phyloP scores from a whole-genome alignment of 2,329 filamentous ascomycete species.

The Fusarium chaquense region DNA sequence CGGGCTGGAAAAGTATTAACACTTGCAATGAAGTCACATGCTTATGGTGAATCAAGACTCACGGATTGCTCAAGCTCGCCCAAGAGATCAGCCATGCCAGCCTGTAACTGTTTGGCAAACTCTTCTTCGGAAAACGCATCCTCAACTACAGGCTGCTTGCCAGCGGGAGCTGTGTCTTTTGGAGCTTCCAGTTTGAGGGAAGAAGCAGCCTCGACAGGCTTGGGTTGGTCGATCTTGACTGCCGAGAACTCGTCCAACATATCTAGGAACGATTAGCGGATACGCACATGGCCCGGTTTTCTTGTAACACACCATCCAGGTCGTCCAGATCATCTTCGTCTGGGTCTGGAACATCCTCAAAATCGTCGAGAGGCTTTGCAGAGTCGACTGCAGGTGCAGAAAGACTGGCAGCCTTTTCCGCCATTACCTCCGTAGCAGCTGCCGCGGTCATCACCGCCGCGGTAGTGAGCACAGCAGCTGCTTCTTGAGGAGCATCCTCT shows the following conservation, averaged over 20 bases:
- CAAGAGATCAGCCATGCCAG: constrained; percentile 87
- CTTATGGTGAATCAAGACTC: constrained; percentile 45
- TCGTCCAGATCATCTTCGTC: constrained; percentile 95
- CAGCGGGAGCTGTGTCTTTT: constrained; percentile 50
- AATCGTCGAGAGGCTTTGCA: constrained; percentile 26
- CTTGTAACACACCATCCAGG: constrained; percentile 74
- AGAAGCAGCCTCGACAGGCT: constrained; percentile 45
- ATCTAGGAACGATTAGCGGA: constrained; percentile 64
- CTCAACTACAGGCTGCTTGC: constrained; percentile 42
- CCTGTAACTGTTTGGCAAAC: constrained; percentile 87
- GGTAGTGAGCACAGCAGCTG: constrained; percentile 16
- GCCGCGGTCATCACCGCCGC: constrained; percentile 26
- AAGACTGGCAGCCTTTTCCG: constrained; percentile 13
- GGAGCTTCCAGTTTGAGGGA: constrained; percentile 50
- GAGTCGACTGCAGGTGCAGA: constrained; percentile 1
- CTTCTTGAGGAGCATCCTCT: constrained; percentile 8
- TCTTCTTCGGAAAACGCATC: constrained; percentile 75
- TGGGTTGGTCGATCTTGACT: constrained; percentile 60
- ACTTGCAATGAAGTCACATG: neutral
- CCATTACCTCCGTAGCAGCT: constrained; percentile 24
- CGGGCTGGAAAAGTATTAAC: constrained; percentile 60
- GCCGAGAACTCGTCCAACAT: constrained; percentile 92
- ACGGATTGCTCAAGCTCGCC: constrained; percentile 74
- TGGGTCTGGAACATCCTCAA: constrained; percentile 80
- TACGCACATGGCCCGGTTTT: neutral